Conservation (phyloP, 768 basidiomycete genomes). For the Cubamyces sp. region DNA sequence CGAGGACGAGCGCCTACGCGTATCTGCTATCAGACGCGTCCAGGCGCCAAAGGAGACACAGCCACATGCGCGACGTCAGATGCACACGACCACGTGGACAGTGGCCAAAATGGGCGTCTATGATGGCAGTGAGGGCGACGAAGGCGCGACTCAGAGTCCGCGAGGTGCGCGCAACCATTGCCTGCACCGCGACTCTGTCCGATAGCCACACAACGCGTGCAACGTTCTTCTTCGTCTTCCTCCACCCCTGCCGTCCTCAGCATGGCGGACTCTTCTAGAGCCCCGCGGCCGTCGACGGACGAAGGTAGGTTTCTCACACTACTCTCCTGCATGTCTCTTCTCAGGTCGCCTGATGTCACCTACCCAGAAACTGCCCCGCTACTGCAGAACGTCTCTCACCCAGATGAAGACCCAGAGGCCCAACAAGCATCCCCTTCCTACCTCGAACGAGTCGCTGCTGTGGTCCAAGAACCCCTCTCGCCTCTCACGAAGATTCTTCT, state of each 20-base stretch:
- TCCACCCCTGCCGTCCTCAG: slow-evolving; percentile 31
- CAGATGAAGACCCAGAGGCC: slow-evolving; percentile 32
- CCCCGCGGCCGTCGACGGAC: slow-evolving; percentile 57
- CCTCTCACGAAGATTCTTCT: slow-evolving; percentile 84
- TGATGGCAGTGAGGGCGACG: not conserved
- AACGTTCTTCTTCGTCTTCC: slow-evolving; percentile 10
- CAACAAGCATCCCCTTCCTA: slow-evolving; percentile 40
- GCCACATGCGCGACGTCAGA: slow-evolving; percentile 8
- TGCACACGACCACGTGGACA: slow-evolving; percentile 8
- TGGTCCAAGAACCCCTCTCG: slow-evolving; percentile 79
- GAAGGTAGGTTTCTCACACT: slow-evolving; percentile 45
- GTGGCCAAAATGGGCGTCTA: slow-evolving; percentile 10
- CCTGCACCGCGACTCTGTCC: not conserved
- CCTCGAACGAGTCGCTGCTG: slow-evolving; percentile 52
- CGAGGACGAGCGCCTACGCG: not conserved
- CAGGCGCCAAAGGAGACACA: not conserved
- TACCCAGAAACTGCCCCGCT: slow-evolving; percentile 66
- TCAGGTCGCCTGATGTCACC: slow-evolving; percentile 20
- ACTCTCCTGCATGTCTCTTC: slow-evolving; percentile 9
- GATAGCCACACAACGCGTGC: slow-evolving; percentile 9
- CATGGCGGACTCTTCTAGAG: slow-evolving; percentile 56
- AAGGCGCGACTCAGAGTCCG: not conserved
- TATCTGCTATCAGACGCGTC: not conserved
- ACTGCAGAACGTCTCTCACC: slow-evolving; percentile 52
- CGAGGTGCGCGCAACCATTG: slow-evolving; percentile 5